These are phyloP conservation scores for Metschnikowia picachoensis DNA, from an alignment of 805 yeast species.

Conservation along the genomic window DNA sequence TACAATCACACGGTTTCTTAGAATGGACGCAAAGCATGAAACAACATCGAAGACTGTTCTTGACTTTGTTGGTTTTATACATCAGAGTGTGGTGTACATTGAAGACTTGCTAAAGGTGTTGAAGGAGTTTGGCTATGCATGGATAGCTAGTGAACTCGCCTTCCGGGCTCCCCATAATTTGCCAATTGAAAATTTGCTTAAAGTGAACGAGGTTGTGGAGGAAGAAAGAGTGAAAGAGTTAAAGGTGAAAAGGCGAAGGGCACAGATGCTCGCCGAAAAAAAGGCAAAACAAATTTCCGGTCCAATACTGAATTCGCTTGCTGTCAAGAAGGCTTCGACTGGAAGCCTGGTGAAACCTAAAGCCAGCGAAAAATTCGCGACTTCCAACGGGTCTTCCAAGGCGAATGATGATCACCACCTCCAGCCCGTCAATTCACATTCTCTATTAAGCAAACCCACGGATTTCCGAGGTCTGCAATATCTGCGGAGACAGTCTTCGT, in stretches of 20 bases:
- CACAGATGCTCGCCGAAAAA: slow-evolving; percentile 1
- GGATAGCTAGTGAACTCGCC: slow-evolving; percentile 43
- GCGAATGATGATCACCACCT: not conserved
- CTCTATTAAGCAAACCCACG: not conserved
- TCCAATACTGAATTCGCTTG: not conserved
- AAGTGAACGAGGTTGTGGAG: slow-evolving; percentile 15
- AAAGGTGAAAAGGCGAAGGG: slow-evolving; percentile 4
- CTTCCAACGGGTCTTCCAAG: not conserved
- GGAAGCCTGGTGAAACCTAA: not conserved
- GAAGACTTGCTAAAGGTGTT: slow-evolving; percentile 29
- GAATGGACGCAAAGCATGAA: slow-evolving; percentile 36
- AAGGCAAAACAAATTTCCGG: not conserved
- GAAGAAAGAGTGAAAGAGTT: slow-evolving; percentile 6
- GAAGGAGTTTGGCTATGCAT: slow-evolving; percentile 35
- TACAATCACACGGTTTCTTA: slow-evolving; percentile 42
- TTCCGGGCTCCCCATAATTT: slow-evolving; percentile 36
- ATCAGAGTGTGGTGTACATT: slow-evolving; percentile 34
- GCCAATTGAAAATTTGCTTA: slow-evolving; percentile 23
- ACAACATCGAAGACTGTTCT: slow-evolving; percentile 33
- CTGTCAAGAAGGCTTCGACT: not conserved
- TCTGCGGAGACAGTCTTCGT: slow-evolving; percentile 7
- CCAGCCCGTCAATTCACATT: not conserved
- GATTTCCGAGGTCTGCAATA: slow-evolving; percentile 3
- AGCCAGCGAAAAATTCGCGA: not conserved
- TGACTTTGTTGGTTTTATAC: slow-evolving; percentile 40